These are phyloP conservation scores for Forsythia suspensa DNA, from an alignment of 257 asterid genomes.

Conservation along the genomic window DNA sequence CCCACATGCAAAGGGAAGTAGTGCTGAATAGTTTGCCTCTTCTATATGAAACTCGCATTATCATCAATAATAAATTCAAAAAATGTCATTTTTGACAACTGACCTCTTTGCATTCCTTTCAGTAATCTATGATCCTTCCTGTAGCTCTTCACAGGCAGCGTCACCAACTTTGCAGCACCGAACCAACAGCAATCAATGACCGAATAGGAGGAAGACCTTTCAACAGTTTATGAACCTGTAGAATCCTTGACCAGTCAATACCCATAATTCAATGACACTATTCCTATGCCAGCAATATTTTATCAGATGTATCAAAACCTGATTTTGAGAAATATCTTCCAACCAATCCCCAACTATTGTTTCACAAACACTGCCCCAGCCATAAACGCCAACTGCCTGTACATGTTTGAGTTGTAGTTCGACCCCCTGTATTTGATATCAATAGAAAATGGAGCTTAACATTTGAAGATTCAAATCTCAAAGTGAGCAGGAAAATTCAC, in stretches of 20 bases:
- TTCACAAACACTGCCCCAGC: conserved; percentile 84
- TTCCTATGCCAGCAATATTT: conserved; percentile 20
- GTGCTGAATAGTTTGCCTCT: conserved; percentile 4
- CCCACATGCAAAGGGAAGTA: conserved; percentile 6
- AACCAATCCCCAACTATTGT: conserved; percentile 90
- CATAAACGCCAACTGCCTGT: conserved; percentile 84
- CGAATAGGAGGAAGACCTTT: conserved; percentile 96
- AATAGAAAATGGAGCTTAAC: conserved; percentile 20
- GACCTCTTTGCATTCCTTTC: conserved; percentile 99
- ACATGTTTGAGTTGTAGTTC: conserved; percentile 91
- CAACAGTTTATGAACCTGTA: conserved; percentile 80
- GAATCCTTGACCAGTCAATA: conserved; percentile 21
- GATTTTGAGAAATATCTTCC: conserved; percentile 95
- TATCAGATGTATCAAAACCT: conserved; percentile 47
- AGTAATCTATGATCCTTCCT: conserved; percentile 78
- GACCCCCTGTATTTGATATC: conserved; percentile 64
- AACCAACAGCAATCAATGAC: conserved; percentile 92
- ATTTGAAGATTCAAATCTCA: conserved; percentile 7
- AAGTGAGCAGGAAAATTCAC: conserved; percentile 4
- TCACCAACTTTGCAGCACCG: conserved; percentile 95
- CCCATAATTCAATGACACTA: conserved; percentile 27
- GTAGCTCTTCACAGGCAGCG: conserved; percentile 83
- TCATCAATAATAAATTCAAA: conserved; percentile 14
- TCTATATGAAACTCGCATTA: conserved; percentile 7
- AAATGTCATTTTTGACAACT: conserved; percentile 10